Conservation (phyloP, 1,284 basidiomycete genomes). For the Coniferiporia weirii region DNA sequence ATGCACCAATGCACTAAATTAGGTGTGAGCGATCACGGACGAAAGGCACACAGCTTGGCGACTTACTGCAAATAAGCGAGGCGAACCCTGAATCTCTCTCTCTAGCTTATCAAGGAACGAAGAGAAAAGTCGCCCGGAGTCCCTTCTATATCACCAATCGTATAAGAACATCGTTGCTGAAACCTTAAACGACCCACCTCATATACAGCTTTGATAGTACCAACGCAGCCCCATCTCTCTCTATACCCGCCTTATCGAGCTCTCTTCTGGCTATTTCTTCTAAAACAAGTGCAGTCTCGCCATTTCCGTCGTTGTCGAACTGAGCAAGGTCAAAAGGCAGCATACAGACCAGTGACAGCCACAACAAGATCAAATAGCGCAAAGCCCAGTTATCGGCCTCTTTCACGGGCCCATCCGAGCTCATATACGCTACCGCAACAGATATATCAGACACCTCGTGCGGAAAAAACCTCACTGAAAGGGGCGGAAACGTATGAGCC, state of each 20-base stretch:
- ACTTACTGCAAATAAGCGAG: slow-evolving; percentile 51
- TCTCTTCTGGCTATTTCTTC: slow-evolving; percentile 58
- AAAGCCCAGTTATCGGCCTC: slow-evolving; percentile 65
- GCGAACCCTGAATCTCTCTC: slow-evolving; percentile 31
- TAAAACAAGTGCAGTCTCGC: slow-evolving; percentile 48
- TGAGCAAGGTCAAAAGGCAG: slow-evolving; percentile 90
- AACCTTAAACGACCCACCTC: slow-evolving; percentile 43
- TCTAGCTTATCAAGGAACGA: slow-evolving; percentile 57
- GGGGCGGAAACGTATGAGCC: slow-evolving; percentile 14
- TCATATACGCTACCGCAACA: slow-evolving; percentile 67
- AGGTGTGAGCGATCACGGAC: neutral
- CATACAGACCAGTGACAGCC: slow-evolving; percentile 92
- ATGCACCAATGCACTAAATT: slow-evolving; percentile 57
- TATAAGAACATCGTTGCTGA: neutral
- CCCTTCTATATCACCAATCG: slow-evolving; percentile 45
- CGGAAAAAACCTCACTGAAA: slow-evolving; percentile 84
- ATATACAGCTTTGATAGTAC: slow-evolving; percentile 73
- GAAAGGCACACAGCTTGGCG: neutral
- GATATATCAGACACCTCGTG: slow-evolving; percentile 82
- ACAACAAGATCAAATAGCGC: slow-evolving; percentile 82
- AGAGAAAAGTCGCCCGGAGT: slow-evolving; percentile 49
- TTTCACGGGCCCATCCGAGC: slow-evolving; percentile 40
- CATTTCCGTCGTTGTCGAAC: slow-evolving; percentile 60
- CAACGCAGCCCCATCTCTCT: slow-evolving; percentile 72
- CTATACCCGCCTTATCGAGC: slow-evolving; percentile 68